Percentiles rank a stretch among this genome's conserved stretches.
Evolutionary conservation across 2,329 filamentous ascomycete species (phyloP).

Genomic region (Fusarium sp.): DNA sequence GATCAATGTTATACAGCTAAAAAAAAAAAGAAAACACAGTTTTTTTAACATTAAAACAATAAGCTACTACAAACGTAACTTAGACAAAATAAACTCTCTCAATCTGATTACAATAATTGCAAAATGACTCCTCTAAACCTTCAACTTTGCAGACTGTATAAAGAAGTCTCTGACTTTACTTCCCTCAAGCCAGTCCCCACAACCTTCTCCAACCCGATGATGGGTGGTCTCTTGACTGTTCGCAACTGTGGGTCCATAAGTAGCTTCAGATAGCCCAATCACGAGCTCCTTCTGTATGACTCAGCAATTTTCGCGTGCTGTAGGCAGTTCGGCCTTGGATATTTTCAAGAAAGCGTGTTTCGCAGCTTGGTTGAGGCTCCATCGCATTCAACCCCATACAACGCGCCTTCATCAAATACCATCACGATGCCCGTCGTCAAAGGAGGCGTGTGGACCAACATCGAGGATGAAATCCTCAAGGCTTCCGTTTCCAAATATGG

Average conservation of each 20-base stretch:
- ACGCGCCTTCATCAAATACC: constrained; percentile 35
- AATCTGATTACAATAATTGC: no score
- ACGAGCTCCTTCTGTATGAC: constrained; percentile 21
- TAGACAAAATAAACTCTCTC: no score
- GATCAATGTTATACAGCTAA: no score
- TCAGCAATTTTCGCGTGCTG: constrained; percentile 39
- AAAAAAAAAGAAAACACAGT: no score
- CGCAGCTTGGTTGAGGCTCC: constrained; percentile 31
- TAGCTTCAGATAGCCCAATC: constrained; percentile 23
- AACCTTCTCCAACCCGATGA: no score
- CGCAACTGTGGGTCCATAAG: constrained; percentile 8
- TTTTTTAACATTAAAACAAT: no score
- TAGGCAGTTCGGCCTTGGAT: constrained; percentile 36
- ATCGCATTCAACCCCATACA: constrained; percentile 34
- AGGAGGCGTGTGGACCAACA: constrained; percentile 80
- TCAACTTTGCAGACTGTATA: no score
- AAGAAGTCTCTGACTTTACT: no score
- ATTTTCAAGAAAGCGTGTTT: constrained; percentile 49
- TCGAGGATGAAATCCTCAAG: constrained; percentile 96
- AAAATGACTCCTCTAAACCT: no score
- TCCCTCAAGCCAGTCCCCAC: no score
- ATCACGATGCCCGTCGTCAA: constrained; percentile 76
- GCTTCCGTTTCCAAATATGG: constrained; percentile 95
- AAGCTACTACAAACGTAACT: no score
- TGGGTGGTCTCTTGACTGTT: not conserved